These are phyloP conservation scores for Acanthamoeba lenticulata DNA, from an alignment of 208 protist species.

Conservation along the genomic window DNA sequence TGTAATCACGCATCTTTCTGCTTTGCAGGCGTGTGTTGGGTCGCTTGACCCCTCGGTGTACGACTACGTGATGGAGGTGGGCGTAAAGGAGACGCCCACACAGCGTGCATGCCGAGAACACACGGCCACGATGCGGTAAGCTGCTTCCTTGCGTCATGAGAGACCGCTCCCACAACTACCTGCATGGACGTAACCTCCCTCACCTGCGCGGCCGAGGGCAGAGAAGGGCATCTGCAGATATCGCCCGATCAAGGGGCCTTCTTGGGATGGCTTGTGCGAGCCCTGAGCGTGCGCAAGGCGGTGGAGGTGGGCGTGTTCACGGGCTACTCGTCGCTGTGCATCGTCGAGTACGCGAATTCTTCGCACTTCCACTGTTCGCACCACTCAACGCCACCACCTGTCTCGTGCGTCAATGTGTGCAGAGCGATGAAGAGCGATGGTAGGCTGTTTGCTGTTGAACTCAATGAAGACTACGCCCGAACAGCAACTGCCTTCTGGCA, in stretches of 20 bases:
- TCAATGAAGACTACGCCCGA: conserved; percentile 71
- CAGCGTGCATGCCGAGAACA: neutral
- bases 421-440: neutral
- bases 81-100: neutral
- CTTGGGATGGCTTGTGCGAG: neutral
- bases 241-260: neutral
- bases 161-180: no score
- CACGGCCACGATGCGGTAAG: neutral
- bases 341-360: conserved; percentile 65
- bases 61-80: neutral
- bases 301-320: conserved; percentile 86
- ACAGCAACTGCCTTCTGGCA: conserved; percentile 79
- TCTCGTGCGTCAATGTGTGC: neutral
- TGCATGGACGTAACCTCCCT: no score
- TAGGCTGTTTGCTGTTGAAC: neutral
- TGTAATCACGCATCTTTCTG: neutral
- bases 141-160: no score
- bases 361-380: conserved; percentile 62
- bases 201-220: no score
- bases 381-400: no score
- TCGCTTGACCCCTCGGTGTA: neutral
- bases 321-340: conserved; percentile 82
- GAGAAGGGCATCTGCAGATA: neutral
- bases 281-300: neutral
- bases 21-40: neutral